phyloP scores from a whole-genome alignment of 371 early-diverging fungal species.

The Syncephalastrum racemosum region DNA sequence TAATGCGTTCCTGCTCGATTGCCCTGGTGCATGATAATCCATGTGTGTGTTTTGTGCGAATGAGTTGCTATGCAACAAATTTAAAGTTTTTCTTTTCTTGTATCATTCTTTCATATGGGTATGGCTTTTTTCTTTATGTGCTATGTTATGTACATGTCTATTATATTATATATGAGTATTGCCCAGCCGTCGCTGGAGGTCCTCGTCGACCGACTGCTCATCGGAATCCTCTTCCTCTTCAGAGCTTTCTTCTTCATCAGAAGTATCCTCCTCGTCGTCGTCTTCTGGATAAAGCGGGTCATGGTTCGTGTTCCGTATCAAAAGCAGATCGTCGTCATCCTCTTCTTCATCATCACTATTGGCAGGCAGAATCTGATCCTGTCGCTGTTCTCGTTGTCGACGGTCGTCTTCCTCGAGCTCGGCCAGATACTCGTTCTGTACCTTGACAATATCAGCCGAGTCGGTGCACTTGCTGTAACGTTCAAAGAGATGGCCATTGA shows the following conservation, averaged over 20 bases:
- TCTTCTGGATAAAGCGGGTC: constrained; percentile 39
- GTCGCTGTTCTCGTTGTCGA: constrained; percentile 22
- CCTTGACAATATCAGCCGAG: constrained; percentile 79
- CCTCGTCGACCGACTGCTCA: too few relatives aligned
- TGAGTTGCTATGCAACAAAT: too few relatives aligned
- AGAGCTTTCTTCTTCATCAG: constrained; percentile 28
- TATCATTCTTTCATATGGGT: too few relatives aligned
- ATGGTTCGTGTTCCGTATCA: constrained; percentile 56
- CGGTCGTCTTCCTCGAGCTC: constrained; percentile 57
- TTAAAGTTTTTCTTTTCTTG: too few relatives aligned
- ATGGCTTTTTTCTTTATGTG: too few relatives aligned
- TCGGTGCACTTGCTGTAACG: constrained; percentile 86
- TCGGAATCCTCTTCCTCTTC: constrained; percentile 25
- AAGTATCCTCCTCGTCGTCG: constrained; percentile 31
- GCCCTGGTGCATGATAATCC: too few relatives aligned
- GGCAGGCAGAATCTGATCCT: neutral
- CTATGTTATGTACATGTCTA: too few relatives aligned
- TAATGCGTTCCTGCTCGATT: too few relatives aligned
- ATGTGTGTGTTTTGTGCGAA: too few relatives aligned
- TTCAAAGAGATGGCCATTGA: constrained; percentile 73
- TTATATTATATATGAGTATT: too few relatives aligned
- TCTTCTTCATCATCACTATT: constrained; percentile 6
- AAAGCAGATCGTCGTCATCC: constrained; percentile 21
- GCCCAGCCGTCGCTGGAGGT: too few relatives aligned
- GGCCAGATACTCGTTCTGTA: constrained; percentile 80